Evolutionary conservation across 179 eudicot species (phyloP).

Genomic region (Spinacia oleracea): DNA sequence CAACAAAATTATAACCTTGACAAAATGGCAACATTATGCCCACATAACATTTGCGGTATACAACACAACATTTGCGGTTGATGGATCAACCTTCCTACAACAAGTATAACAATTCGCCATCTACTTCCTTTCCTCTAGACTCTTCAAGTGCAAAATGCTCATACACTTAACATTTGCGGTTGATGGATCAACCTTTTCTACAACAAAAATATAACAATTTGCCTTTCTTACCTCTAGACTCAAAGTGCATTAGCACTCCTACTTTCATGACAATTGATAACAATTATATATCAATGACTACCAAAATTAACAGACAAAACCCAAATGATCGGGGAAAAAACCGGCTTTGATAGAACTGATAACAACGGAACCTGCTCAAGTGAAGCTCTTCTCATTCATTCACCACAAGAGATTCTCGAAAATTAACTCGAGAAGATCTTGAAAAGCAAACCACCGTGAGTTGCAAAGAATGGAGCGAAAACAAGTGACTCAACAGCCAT

Average conservation of each 20-base stretch:
- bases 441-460: conserved; percentile 63
- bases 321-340: conserved; percentile 16
- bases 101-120: conserved; percentile 2
- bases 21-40: neutral
- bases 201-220: conserved; percentile 14
- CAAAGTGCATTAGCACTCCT: conserved; percentile 6
- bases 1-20: neutral
- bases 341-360: neutral
- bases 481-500: conserved; percentile 73
- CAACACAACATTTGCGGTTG: conserved; percentile 17
- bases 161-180: conserved; percentile 17
- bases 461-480: conserved; percentile 68
- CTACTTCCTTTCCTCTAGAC: conserved; percentile 13
- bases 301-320: conserved; percentile 21
- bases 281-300: conserved; percentile 7
- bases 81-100: conserved; percentile 18
- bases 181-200: conserved; percentile 14
- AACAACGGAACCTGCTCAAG: neutral
- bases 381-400: neutral
- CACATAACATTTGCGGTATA: conserved; percentile 12
- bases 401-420: neutral
- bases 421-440: conserved; percentile 36
- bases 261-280: conserved; percentile 10
- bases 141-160: neutral
- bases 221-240: conserved; percentile 12